These are phyloP conservation scores for Eutrema japonicum DNA, from an alignment of 345 rosid genomes.

Conservation along the genomic window DNA sequence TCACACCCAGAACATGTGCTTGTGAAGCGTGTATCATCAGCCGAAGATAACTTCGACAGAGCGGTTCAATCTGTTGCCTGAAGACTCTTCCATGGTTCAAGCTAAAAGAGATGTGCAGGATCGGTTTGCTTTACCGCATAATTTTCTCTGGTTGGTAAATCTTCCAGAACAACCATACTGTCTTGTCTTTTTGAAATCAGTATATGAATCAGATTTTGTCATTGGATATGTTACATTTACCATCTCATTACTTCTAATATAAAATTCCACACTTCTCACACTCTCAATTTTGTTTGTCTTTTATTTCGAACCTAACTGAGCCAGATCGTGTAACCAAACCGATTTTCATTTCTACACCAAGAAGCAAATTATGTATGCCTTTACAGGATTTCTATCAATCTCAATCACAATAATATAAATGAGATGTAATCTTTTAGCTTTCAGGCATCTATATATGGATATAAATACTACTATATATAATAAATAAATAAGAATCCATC, in stretches of 20 bases:
- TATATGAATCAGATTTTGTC: slow-evolving; percentile 3
- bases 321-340: neutral
- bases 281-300: neutral
- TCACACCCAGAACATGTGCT: slow-evolving; percentile 76
- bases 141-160: neutral
- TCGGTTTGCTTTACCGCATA: neutral
- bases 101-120: neutral
- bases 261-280: neutral
- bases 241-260: neutral
- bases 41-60: slow-evolving; percentile 85
- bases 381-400: neutral
- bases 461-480: neutral
- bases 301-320: neutral
- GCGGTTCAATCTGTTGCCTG: slow-evolving; percentile 77
- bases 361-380: neutral
- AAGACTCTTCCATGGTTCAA: slow-evolving; percentile 33
- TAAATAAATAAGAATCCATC: slow-evolving; percentile 6
- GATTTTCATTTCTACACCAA: no score
- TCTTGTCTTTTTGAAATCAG: neutral
- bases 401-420: neutral
- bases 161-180: neutral
- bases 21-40: slow-evolving; percentile 63
- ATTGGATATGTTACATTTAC: slow-evolving; percentile 1
- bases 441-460: no score
- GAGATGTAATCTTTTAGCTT: neutral